phyloP scores from a whole-genome alignment of 2,329 filamentous ascomycete genomes.

The Zasmidium citrigriseum region DNA sequence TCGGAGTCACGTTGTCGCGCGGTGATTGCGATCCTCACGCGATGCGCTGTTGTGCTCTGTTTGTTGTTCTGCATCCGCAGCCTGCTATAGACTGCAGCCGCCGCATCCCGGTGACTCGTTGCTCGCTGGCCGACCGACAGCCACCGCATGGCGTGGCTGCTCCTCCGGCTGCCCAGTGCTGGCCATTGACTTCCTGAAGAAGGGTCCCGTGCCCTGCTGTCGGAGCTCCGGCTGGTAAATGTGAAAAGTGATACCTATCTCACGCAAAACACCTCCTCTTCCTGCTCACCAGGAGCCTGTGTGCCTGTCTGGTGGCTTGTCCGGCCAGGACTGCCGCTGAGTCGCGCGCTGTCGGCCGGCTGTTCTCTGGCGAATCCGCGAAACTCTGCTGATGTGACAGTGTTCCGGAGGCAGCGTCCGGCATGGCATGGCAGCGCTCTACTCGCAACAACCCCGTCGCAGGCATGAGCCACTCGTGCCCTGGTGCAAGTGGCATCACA shows the following conservation, averaged over 20 bases:
- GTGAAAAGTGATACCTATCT: not conserved
- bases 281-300: not conserved
- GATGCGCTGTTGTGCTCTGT: not conserved
- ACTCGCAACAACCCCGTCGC: no score
- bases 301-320: not conserved
- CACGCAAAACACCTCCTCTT: not conserved
- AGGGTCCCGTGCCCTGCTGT: not conserved
- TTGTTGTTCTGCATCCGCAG: not conserved
- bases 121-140: not conserved
- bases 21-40: slow-evolving; percentile 11
- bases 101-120: not conserved
- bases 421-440: no score
- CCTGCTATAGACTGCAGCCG: not conserved
- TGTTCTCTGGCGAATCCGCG: not conserved
- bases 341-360: not conserved
- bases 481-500: not conserved
- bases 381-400: not conserved
- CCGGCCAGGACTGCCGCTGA: not conserved
- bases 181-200: not conserved
- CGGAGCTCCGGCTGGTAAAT: not conserved
- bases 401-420: no score
- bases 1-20: not conserved
- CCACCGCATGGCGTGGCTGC: not conserved
- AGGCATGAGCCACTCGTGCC: no score
- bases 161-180: not conserved